Conservation (phyloP, 1,284 basidiomycete genomes). For the Gomphus bonarii region DNA sequence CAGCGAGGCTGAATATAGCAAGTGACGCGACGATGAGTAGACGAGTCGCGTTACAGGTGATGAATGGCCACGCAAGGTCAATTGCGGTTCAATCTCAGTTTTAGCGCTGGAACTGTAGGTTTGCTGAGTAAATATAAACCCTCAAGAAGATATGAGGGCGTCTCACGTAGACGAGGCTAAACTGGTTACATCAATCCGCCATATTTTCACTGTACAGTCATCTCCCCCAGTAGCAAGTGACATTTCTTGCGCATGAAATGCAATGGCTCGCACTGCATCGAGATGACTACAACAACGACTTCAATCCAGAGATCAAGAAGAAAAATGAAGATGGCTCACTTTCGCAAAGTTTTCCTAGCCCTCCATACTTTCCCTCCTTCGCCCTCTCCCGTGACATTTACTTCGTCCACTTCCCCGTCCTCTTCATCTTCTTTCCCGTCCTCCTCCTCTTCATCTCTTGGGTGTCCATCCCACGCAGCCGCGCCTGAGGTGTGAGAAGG, state of each 20-base stretch:
- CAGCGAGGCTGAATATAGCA: constrained; percentile 86
- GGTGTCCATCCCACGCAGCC: constrained; percentile 28
- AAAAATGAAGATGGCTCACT: constrained; percentile 42
- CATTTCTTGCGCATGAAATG: constrained; percentile 78
- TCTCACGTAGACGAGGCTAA: constrained; percentile 63
- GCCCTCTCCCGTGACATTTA: constrained; percentile 50
- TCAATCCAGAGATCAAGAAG: constrained; percentile 11
- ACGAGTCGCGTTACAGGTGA: constrained; percentile 85
- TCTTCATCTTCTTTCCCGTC: constrained; percentile 26
- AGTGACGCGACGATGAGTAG: constrained; percentile 66
- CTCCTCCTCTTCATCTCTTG: constrained; percentile 43
- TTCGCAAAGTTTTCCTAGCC: constrained; percentile 73
- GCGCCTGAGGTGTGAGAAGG: constrained; percentile 16
- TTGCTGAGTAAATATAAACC: constrained; percentile 10
- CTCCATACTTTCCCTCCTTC: constrained; percentile 75
- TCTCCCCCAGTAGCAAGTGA: constrained; percentile 87
- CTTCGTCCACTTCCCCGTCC: constrained; percentile 39
- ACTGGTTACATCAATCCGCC: constrained; percentile 72
- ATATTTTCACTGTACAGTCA: constrained; percentile 93
- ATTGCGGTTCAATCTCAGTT: constrained; percentile 81
- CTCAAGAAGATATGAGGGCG: constrained; percentile 9
- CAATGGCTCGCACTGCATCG: constrained; percentile 83
- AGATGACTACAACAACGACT: constrained; percentile 57
- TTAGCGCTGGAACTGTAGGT: constrained; percentile 44
- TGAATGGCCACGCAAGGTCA: constrained; percentile 89